Evolutionary conservation across 2,329 filamentous ascomycete species (phyloP).

Genomic region (Dactylonectria estremocensis): DNA sequence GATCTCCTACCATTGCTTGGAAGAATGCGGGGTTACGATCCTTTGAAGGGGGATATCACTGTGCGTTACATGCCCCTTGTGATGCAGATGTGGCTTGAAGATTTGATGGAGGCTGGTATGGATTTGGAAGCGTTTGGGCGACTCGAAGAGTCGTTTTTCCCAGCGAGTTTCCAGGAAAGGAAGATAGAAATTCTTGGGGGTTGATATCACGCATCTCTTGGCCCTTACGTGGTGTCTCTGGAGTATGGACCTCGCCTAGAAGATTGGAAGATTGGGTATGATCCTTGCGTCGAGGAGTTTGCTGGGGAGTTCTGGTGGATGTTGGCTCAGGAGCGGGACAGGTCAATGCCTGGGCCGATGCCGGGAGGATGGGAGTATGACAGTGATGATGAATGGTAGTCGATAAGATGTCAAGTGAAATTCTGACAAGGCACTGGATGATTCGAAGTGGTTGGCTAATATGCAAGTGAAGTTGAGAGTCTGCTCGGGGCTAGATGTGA

Average conservation of each 20-base stretch:
- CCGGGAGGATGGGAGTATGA: slow-evolving; percentile 21
- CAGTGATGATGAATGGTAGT: not conserved
- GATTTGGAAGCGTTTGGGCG: slow-evolving; percentile 20
- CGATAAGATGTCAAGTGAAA: not conserved
- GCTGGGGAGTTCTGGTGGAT: slow-evolving; percentile 9
- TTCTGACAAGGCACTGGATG: no score
- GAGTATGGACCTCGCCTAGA: slow-evolving; percentile 13
- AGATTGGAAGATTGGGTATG: slow-evolving; percentile 18
- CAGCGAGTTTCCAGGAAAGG: not conserved
- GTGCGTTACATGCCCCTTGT: not conserved
- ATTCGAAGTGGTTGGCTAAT: not conserved
- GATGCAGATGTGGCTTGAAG: slow-evolving; percentile 23
- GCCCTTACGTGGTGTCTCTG: slow-evolving; percentile 4
- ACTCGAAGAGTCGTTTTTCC: not conserved
- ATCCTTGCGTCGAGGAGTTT: slow-evolving; percentile 17
- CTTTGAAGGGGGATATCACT: not conserved
- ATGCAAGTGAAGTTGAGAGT: not conserved
- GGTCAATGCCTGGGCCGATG: slow-evolving; percentile 15
- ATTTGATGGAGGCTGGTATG: slow-evolving; percentile 19
- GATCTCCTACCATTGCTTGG: no score
- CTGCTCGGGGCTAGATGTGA: slow-evolving; percentile 25
- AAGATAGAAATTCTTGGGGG: not conserved
- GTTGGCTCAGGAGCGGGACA: not conserved
- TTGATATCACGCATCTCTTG: not conserved
- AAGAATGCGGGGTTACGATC: no score